A percentile compares a stretch with the other conserved stretches of the same genome.
These are phyloP conservation scores for Epichloe elymi DNA, from an alignment of 2,329 filamentous ascomycete genomes.

Conservation along the genomic window DNA sequence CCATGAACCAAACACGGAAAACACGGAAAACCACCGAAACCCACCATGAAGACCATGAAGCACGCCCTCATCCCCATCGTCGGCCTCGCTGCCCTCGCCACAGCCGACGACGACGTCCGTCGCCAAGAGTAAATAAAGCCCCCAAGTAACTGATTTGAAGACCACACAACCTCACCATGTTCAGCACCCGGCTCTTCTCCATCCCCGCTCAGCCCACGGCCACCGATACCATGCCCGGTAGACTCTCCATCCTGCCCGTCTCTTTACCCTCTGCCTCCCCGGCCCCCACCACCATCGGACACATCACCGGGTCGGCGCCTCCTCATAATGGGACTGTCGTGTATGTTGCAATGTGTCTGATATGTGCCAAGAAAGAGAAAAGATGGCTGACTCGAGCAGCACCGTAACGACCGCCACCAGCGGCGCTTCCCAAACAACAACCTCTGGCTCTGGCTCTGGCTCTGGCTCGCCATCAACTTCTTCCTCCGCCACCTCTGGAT, in stretches of 20 bases:
- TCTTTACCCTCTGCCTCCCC: neutral
- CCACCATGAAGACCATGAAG: slow-evolving; percentile 1
- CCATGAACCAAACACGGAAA: too few relatives aligned
- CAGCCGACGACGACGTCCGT: slow-evolving; percentile 1
- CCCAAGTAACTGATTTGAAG: too few relatives aligned
- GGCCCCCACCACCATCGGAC: neutral
- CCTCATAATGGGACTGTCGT: neutral
- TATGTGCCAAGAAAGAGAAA: neutral
- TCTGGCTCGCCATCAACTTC: neutral
- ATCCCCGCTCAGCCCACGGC: slow-evolving; percentile 4
- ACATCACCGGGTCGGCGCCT: slow-evolving; percentile 1
- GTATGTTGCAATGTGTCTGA: neutral
- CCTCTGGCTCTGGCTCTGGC: neutral
- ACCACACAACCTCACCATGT: neutral
- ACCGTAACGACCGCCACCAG: neutral
- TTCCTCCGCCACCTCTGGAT: neutral
- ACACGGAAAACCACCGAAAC: neutral
- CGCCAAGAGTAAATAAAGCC: neutral
- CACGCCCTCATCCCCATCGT: slow-evolving; percentile 2
- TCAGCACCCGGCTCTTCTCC: slow-evolving; percentile 4
- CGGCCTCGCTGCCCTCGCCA: slow-evolving; percentile 5
- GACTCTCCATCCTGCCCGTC: slow-evolving; percentile 2
- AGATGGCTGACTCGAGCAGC: neutral
- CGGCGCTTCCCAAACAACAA: neutral
- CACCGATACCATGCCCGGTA: neutral